Conservation (phyloP, 1,139 yeast genomes). For the Debaryomycetaceae sp. region DNA sequence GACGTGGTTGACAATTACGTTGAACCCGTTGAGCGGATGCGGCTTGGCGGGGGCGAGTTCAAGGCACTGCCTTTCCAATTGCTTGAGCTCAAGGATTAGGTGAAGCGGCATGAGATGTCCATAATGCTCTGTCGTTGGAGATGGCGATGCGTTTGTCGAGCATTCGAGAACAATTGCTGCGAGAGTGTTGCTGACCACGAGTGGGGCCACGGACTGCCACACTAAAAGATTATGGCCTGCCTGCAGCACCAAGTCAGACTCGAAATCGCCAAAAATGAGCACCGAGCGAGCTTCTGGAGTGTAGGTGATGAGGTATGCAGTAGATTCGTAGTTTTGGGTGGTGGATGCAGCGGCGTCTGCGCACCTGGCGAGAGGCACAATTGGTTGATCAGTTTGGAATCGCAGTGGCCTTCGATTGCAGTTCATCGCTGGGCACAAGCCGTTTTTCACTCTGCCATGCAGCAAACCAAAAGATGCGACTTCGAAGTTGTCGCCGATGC, state of each 20-base stretch:
- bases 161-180: slow-evolving; percentile 71
- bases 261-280: slow-evolving; percentile 77
- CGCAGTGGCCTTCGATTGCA: not conserved
- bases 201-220: slow-evolving; percentile 55
- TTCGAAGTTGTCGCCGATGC: slow-evolving; percentile 17
- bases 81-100: slow-evolving; percentile 52
- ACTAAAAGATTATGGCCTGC: slow-evolving; percentile 40
- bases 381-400: not conserved
- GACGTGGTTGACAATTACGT: slow-evolving; percentile 66
- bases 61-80: slow-evolving; percentile 23
- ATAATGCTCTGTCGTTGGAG: slow-evolving; percentile 41
- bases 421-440: slow-evolving; percentile 4
- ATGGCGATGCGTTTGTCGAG: slow-evolving; percentile 51
- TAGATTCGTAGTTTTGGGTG: slow-evolving; percentile 23
- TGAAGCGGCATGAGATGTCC: slow-evolving; percentile 78
- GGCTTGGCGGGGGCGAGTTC: slow-evolving; percentile 10
- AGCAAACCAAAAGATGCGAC: slow-evolving; percentile 34
- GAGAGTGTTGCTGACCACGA: slow-evolving; percentile 32
- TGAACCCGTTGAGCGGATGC: slow-evolving; percentile 41
- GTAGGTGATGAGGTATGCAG: slow-evolving; percentile 52
- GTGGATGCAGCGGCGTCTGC: not conserved
- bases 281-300: slow-evolving; percentile 23
- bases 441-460: slow-evolving; percentile 28
- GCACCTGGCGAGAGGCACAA: not conserved
- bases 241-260: slow-evolving; percentile 53